Conservation (phyloP, 441 rosid species). For the Capsella rubella region DNA sequence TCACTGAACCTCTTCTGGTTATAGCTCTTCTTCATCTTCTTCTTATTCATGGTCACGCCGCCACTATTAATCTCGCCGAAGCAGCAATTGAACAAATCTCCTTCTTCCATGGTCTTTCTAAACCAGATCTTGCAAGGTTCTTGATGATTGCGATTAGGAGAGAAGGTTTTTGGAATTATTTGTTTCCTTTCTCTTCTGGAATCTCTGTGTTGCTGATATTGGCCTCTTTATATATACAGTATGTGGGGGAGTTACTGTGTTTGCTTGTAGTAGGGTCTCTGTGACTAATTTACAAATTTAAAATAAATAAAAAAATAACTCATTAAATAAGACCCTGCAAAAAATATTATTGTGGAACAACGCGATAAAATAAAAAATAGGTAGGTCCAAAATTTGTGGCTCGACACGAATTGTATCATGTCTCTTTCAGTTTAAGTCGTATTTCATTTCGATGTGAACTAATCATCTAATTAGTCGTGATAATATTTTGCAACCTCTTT, state of each 20-base stretch:
- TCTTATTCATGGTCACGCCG: slow-evolving; percentile 18
- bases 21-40: slow-evolving; percentile 57
- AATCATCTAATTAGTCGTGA: slow-evolving; percentile 35
- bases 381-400: slow-evolving; percentile 32
- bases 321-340: slow-evolving; percentile 12
- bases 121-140: slow-evolving; percentile 46
- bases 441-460: slow-evolving; percentile 37
- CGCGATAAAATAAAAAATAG: slow-evolving; percentile 9
- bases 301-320: neutral
- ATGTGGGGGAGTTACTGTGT: slow-evolving; percentile 25
- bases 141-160: slow-evolving; percentile 49
- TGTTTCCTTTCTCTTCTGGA: slow-evolving; percentile 8
- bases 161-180: slow-evolving; percentile 17
- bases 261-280: slow-evolving; percentile 24
- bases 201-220: slow-evolving; percentile 19
- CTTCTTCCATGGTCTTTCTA: slow-evolving; percentile 37
- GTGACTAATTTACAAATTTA: neutral
- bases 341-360: slow-evolving; percentile 14
- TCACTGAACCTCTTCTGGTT: slow-evolving; percentile 79
- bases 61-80: slow-evolving; percentile 38
- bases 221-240: slow-evolving; percentile 37
- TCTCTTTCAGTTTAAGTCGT: slow-evolving; percentile 41
- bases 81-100: slow-evolving; percentile 35
- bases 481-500: slow-evolving; percentile 19
- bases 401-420: slow-evolving; percentile 41